phyloP scores from a whole-genome alignment of 306 rosid genomes.

The Lithocarpus polystachyus region DNA sequence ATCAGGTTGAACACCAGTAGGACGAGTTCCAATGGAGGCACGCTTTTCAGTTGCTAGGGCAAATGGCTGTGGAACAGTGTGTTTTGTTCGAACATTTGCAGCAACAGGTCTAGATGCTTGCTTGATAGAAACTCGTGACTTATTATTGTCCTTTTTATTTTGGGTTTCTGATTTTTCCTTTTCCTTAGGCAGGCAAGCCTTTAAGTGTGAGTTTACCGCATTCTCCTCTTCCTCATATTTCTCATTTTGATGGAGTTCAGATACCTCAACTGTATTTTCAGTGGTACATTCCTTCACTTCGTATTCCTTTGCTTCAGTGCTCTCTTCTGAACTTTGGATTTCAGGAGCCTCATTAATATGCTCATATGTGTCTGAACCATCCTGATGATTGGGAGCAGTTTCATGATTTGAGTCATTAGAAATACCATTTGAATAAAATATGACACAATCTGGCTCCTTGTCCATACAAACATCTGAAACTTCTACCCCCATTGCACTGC shows the following conservation, averaged over 20 bases:
- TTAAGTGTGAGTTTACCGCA: constrained; percentile 32
- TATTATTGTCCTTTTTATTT: constrained; percentile 46
- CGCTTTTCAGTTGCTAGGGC: constrained; percentile 96
- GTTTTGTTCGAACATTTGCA: constrained; percentile 62
- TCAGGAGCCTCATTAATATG: constrained; percentile 59
- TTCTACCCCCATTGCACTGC: constrained; percentile 71
- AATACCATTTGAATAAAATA: constrained; percentile 57
- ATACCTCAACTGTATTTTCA: constrained; percentile 55
- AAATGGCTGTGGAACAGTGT: constrained; percentile 89
- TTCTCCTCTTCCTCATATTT: constrained; percentile 39
- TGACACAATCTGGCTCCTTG: constrained; percentile 76
- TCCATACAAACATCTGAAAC: constrained; percentile 81
- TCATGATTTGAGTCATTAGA: constrained; percentile 50
- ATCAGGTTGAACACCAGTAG: constrained; percentile 37
- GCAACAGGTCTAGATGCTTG: constrained; percentile 42
- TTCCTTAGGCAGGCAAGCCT: constrained; percentile 30
- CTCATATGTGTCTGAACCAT: constrained; percentile 51
- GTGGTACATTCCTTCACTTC: constrained; percentile 97
- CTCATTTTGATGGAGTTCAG: constrained; percentile 29
- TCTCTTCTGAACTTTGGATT: constrained; percentile 66
- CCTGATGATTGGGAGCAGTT: constrained; percentile 38
- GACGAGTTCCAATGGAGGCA: constrained; percentile 55
- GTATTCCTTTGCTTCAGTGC: constrained; percentile 67
- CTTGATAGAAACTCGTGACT: constrained; percentile 44
- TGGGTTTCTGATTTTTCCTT: constrained; percentile 31